A percentile compares a stretch with the other conserved stretches of the same genome.
These are phyloP conservation scores for Monilinia aucupariae DNA, from an alignment of 2,329 filamentous ascomycete genomes.

Conservation along the genomic window DNA sequence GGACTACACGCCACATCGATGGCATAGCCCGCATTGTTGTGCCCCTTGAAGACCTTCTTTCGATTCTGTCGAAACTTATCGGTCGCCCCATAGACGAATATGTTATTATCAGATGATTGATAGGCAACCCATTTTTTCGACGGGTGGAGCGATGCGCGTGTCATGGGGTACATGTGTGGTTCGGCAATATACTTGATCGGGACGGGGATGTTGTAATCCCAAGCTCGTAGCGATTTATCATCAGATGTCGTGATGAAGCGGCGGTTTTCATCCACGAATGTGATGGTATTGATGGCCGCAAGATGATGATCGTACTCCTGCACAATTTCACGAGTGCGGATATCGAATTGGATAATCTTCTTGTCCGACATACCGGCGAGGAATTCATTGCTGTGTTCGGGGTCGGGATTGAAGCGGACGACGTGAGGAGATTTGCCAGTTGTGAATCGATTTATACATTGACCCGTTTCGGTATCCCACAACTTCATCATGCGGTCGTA, in stretches of 20 bases:
- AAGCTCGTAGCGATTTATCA: slow-evolving; percentile 90
- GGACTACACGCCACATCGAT: slow-evolving; percentile 85
- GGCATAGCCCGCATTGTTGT: slow-evolving; percentile 91
- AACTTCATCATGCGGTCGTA: slow-evolving; percentile 96
- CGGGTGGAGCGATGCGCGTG: slow-evolving; percentile 76
- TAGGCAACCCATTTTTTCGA: slow-evolving; percentile 91
- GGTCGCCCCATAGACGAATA: slow-evolving; percentile 88
- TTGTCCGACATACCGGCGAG: slow-evolving; percentile 97
- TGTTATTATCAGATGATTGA: slow-evolving; percentile 91
- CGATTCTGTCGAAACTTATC: slow-evolving; percentile 97
- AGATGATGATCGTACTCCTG: slow-evolving; percentile 99
- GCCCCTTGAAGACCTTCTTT: slow-evolving; percentile 93
- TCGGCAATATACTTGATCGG: slow-evolving; percentile 98
- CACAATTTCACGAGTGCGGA: slow-evolving; percentile 69
- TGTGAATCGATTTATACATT: slow-evolving; percentile 81
- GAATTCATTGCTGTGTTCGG: slow-evolving; percentile 78
- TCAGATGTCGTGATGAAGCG: slow-evolving; percentile 98
- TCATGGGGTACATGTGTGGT: slow-evolving; percentile 96
- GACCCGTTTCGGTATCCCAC: slow-evolving; percentile 95
- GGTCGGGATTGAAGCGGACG: slow-evolving; percentile 82
- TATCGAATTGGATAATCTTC: slow-evolving; percentile 97
- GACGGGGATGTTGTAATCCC: slow-evolving; percentile 98
- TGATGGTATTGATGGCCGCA: slow-evolving; percentile 96
- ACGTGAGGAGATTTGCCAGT: slow-evolving; percentile 95
- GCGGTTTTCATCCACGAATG: slow-evolving; percentile 88